Percentiles rank a stretch among this genome's conserved stretches.
phyloP scores from a whole-genome alignment of 768 basidiomycete species.

The Russula lepida region DNA sequence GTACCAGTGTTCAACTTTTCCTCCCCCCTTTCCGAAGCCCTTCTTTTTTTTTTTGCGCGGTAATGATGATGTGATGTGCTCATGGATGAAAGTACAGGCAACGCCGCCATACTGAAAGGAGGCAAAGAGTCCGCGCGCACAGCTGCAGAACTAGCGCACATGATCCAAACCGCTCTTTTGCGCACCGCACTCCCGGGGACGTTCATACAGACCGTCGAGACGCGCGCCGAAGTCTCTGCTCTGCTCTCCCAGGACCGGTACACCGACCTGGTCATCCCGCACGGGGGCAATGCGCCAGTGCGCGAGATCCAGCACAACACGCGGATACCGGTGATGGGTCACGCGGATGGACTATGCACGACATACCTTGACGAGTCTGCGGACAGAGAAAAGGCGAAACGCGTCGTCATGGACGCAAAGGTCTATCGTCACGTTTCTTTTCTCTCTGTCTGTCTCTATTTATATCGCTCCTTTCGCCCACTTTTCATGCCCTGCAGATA shows the following conservation, averaged over 20 bases:
- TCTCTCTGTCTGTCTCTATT: not conserved
- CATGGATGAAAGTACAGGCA: conserved; percentile 44
- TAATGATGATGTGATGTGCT: too few species aligned
- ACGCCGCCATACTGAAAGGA: conserved; percentile 94
- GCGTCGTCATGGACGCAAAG: conserved; percentile 86
- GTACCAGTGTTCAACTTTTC: too few species aligned
- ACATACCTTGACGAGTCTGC: conserved; percentile 85
- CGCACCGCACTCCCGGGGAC: conserved; percentile 64
- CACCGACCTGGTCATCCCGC: conserved; percentile 94
- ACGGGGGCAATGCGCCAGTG: conserved; percentile 89
- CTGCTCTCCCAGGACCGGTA: conserved; percentile 80
- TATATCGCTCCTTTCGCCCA: too few species aligned
- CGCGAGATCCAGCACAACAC: conserved; percentile 82
- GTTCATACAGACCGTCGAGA: conserved; percentile 89
- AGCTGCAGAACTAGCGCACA: conserved; percentile 60
- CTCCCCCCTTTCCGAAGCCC: too few species aligned
- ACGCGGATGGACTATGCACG: conserved; percentile 92
- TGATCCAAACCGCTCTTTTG: conserved; percentile 70
- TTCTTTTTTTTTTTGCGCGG: too few species aligned
- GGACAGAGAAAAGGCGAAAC: conserved; percentile 65
- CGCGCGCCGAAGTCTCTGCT: conserved; percentile 82
- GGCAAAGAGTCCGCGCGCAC: conserved; percentile 92
- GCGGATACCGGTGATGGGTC: conserved; percentile 96
- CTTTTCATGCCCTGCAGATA: conserved; percentile 38
- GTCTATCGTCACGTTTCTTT: conserved; percentile 36